Percentiles rank a stretch among this genome's conserved stretches.
Conservation (phyloP, 1,284 basidiomycete species). For the Austroboletus novae-zelandiae region DNA sequence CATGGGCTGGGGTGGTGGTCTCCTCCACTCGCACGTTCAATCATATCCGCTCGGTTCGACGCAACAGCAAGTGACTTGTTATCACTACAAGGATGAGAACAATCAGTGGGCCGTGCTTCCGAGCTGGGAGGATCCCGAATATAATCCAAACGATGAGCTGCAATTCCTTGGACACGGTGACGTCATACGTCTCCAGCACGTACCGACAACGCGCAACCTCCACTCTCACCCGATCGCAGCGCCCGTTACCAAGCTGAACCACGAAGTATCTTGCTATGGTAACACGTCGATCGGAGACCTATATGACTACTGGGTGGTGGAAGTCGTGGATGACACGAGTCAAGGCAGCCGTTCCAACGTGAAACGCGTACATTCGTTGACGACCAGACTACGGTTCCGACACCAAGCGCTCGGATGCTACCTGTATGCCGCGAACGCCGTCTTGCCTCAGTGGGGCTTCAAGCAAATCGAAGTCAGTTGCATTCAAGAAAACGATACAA, state of each 20-base stretch:
- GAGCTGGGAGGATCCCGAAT: slow-evolving; percentile 70
- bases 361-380: slow-evolving; percentile 81
- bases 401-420: slow-evolving; percentile 85
- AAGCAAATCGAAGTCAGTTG: slow-evolving; percentile 98
- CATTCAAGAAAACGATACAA: slow-evolving; percentile 82
- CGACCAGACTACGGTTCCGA: slow-evolving; percentile 84
- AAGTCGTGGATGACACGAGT: slow-evolving; percentile 90
- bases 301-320: slow-evolving; percentile 91
- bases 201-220: slow-evolving; percentile 83
- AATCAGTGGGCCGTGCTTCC: slow-evolving; percentile 90
- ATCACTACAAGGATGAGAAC: slow-evolving; percentile 99
- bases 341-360: slow-evolving; percentile 59
- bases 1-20: slow-evolving; percentile 95
- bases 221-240: slow-evolving; percentile 90
- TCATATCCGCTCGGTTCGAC: slow-evolving; percentile 90
- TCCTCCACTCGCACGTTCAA: slow-evolving; percentile 96
- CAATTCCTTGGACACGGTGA: slow-evolving; percentile 79
- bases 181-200: slow-evolving; percentile 79
- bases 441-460: slow-evolving; percentile 98
- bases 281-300: slow-evolving; percentile 84
- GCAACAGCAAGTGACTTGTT: slow-evolving; percentile 98
- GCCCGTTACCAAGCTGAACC: slow-evolving; percentile 86
- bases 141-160: slow-evolving; percentile 65
- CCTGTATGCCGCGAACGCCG: slow-evolving; percentile 83
- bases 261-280: slow-evolving; percentile 93